Evolutionary conservation across 2,329 filamentous ascomycete species (phyloP), one percentile per base, ranked within the genome.

Genomic region (Blastomyces silverae): DNA sequence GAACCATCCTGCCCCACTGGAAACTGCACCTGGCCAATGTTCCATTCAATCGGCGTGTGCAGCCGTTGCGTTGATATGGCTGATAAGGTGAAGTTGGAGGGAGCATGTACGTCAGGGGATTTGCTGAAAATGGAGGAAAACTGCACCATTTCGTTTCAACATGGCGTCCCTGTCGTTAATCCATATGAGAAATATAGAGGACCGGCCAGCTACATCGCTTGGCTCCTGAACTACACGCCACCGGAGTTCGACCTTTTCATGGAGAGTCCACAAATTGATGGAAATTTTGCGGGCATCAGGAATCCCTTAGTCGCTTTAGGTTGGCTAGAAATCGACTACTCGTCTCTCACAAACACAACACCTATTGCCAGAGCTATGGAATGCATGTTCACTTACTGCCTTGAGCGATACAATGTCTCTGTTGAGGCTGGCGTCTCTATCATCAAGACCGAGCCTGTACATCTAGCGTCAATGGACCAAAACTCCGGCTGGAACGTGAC

Each of bases 41-140:
- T 46, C 15, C 58, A 60, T 48, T 60, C 58, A 3, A 25, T 60
- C 22, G 58, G 58, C 8, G 11, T 60, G 25, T 48, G 58, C 42
- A 60, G 25, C 42, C 42, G 42, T 5, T 60, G 42, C 25, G 15
- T 48, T 25, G 58, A 60, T 60, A 46, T 60, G 39, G 44, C 42
- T 5, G 44, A 60, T 46, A 28, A 60, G 44, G 58, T 60, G 10
- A 60, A 31, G 28, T 34, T 60, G 39, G 58, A 60, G 25, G 58
- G 58, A 6, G 58, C 58, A 31, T 60, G 58, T 46, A 60, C 58
- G 10, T 39, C 58, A 1, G 58, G 58, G 15, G 58, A 60, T 60
- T 48, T 60, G n/a, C 58, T 60, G n/a, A n/a, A n/a, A 34, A 60
- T 60, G 58, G 25, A 48, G 58, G 34, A 60, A 34, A 60, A 31